A percentile compares a stretch with the other conserved stretches of the same genome.
These are phyloP conservation scores for Penicillium taxi DNA, from an alignment of 495 filamentous ascomycete genomes.

Conservation along the genomic window DNA sequence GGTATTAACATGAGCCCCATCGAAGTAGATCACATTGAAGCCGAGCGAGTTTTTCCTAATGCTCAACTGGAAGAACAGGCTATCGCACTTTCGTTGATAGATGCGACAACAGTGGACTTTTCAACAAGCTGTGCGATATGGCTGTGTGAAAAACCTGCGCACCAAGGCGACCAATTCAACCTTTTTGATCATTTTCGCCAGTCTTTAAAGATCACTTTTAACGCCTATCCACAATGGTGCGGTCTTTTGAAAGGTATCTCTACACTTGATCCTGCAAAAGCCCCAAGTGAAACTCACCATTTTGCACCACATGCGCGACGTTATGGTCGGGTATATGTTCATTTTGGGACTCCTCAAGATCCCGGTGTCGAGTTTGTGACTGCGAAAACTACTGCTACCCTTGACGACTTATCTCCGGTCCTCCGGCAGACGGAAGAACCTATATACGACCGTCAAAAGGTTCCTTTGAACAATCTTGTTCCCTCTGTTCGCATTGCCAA, in stretches of 20 bases:
- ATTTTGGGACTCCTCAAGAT: constrained; percentile 26
- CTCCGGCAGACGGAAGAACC: constrained; percentile 17
- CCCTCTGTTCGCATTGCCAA: constrained; percentile 6
- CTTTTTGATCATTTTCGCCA: constrained; percentile 15
- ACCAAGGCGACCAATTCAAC: not conserved
- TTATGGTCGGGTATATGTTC: constrained; percentile 26
- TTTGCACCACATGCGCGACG: constrained; percentile 20
- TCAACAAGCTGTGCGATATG: constrained; percentile 17
- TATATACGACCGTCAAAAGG: constrained; percentile 18
- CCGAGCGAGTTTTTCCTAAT: constrained; percentile 10
- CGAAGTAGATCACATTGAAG: not conserved
- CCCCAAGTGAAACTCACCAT: not conserved
- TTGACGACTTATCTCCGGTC: constrained; percentile 23
- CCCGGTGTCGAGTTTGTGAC: constrained; percentile 29
- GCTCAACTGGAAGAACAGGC: not conserved
- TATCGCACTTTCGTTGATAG: constrained; percentile 21
- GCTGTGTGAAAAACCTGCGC: constrained; percentile 16
- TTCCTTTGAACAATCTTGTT: constrained; percentile 9
- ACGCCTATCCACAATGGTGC: constrained; percentile 27
- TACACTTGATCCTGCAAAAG: constrained; percentile 4
- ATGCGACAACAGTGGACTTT: constrained; percentile 24
- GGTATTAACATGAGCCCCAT: constrained; percentile 2
- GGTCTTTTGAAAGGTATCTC: constrained; percentile 19
- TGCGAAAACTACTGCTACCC: constrained; percentile 13
- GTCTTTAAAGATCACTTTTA: constrained; percentile 17